Base-by-base conservation (phyloP, 2,329 filamentous ascomycete species). In the Whalleya microplaca region DNA sequence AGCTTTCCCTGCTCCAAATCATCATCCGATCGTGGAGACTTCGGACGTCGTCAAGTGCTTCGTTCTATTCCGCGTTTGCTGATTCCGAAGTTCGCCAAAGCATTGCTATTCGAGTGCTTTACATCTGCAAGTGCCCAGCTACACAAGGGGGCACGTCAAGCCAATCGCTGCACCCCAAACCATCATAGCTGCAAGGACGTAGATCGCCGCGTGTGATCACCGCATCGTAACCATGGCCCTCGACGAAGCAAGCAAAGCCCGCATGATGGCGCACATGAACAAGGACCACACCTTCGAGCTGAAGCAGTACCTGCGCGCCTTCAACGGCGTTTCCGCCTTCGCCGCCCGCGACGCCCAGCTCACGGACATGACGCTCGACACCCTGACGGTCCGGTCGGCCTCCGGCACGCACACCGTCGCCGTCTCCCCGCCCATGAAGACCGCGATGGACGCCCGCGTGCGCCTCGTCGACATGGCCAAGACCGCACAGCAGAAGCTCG, bases 201-300 rank as follows among this genome's bases (percentile, higher is more conserved):
- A 12, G 32, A 12, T 12, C 4, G 10, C 4, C 32, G 6, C 32
- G 9, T 12, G 32, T 14, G 10, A 37, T 16, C 32, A 37, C 4
- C 4, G 14, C 32, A 5, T 8, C 46, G 14, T 29, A 41, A 59
- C 42, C 21, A 64, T 66, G 59, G 51, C 66, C 46, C 43, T 66
- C 50, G 79, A 82, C 51, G 75, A 74, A 41, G 79, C 77, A 0
- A 74, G 78, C 56, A 85, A 85, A 69, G 67, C 78, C 55, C 84
- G 87, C 56, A 87, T 92, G 72, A 84, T 94, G 69, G 80, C 80
- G 32, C 93, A 97, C 78, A 95, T 97, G 91, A 96, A 97, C 76
- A 78, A 79, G 43, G 89, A 94, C 73, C 94, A 96, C 76, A 78
- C 81, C 49, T 82, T 85, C 65, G 91, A 91, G 55, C 85, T 96